A percentile compares a stretch with the other conserved stretches of the same genome.
These are phyloP conservation scores for Fragaria ananassa DNA, from an alignment of 306 rosid genomes.

Conservation along the genomic window DNA sequence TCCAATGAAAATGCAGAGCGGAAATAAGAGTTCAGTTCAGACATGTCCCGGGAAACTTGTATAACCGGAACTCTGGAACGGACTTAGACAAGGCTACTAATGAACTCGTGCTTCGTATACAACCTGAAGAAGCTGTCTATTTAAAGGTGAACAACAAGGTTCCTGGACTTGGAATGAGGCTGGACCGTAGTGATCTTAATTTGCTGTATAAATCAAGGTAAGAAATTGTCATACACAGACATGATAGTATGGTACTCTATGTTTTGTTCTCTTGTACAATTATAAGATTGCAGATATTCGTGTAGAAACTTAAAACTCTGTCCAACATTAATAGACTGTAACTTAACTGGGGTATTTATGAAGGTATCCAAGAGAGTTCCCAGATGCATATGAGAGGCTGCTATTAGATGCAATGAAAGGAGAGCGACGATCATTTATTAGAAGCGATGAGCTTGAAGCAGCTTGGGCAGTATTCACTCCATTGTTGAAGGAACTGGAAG, in stretches of 20 bases:
- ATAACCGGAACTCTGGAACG: constrained; percentile 76
- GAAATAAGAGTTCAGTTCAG: constrained; percentile 96
- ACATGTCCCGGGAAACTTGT: constrained; percentile 95
- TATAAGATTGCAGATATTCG: neutral
- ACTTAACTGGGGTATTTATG: constrained; percentile 14
- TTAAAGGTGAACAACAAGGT: constrained; percentile 93
- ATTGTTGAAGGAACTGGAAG: constrained; percentile 75
- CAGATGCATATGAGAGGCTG: constrained; percentile 93
- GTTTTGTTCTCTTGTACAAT: neutral
- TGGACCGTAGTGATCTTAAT: constrained; percentile 85
- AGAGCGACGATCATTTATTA: constrained; percentile 77
- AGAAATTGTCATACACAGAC: neutral
- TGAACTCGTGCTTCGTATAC: constrained; percentile 96
- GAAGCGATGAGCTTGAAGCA: constrained; percentile 97
- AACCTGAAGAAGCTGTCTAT: constrained; percentile 93
- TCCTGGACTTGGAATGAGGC: constrained; percentile 96
- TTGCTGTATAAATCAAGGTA: constrained; percentile 73
- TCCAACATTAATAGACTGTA: neutral
- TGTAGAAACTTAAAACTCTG: neutral
- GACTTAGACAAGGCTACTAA: constrained; percentile 88
- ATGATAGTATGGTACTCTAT: neutral
- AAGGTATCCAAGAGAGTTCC: constrained; percentile 84
- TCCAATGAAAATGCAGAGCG: constrained; percentile 53
- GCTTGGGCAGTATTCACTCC: constrained; percentile 95
- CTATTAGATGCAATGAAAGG: constrained; percentile 92